These are phyloP conservation scores for Umbelopsis vinacea DNA, from an alignment of 192 early-diverging fungal genomes.

Conservation along the genomic window DNA sequence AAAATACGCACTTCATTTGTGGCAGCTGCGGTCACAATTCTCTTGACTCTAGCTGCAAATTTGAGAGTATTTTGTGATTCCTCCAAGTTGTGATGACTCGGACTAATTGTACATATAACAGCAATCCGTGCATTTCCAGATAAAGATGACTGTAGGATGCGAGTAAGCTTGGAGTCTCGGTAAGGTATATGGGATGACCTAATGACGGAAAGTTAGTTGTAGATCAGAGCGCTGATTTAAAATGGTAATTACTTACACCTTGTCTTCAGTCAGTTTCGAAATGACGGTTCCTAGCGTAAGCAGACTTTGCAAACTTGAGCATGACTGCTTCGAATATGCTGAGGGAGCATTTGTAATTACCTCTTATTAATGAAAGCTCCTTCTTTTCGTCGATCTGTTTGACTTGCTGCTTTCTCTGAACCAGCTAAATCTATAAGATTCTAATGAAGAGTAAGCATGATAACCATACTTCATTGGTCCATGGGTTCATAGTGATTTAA, in stretches of 20 bases:
- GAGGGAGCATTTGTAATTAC: background rate
- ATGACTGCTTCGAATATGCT: background rate
- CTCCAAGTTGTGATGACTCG: conserved; percentile 75
- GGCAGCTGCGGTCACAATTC: conserved; percentile 79
- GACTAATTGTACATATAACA: conserved; percentile 93
- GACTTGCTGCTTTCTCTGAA: conserved; percentile 88
- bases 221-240: background rate
- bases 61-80: conserved; percentile 94
- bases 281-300: conserved; percentile 94
- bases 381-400: conserved; percentile 89
- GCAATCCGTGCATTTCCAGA: conserved; percentile 88
- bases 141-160: conserved; percentile 91
- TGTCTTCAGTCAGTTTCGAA: conserved; percentile 78
- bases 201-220: background rate
- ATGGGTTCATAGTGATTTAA: background rate
- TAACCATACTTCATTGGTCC: background rate
- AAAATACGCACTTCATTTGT: conserved; percentile 66
- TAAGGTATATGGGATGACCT: conserved; percentile 85
- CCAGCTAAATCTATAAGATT: conserved; percentile 98
- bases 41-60: conserved; percentile 93
- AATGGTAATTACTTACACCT: conserved; percentile 38
- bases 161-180: conserved; percentile 95
- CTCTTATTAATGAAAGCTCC: conserved; percentile 95
- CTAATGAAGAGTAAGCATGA: conserved; percentile 21
- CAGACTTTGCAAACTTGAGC: conserved; percentile 47